Evolutionary conservation across 441 rosid species (phyloP).

Genomic region (Arabidopsis lyrata): DNA sequence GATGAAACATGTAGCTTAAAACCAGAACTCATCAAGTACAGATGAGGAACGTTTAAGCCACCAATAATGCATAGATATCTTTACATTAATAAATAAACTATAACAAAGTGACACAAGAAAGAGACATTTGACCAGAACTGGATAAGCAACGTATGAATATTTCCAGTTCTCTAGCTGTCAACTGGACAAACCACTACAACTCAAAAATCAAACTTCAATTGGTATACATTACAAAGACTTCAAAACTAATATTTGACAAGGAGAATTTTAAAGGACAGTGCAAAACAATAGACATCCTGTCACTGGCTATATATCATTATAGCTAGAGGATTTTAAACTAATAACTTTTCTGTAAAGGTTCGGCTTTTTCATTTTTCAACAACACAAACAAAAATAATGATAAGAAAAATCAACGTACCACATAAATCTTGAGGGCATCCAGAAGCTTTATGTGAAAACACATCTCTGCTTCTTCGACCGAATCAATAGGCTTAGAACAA

Average conservation of each 20-base stretch:
- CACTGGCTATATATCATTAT: conserved; percentile 1
- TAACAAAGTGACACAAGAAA: conserved; percentile 8
- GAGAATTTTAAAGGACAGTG: neutral
- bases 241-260: conserved; percentile 18
- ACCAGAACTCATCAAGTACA: conserved; percentile 14
- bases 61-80: conserved; percentile 9
- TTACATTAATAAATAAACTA: conserved; percentile 9
- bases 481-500: conserved; percentile 46
- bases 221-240: conserved; percentile 20
- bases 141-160: conserved; percentile 1
- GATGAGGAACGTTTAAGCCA: conserved; percentile 11
- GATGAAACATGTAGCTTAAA: conserved; percentile 41
- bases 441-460: conserved; percentile 75
- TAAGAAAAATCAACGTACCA: conserved; percentile 55
- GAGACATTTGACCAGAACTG: conserved; percentile 3
- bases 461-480: conserved; percentile 65
- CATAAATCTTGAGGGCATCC: conserved; percentile 75
- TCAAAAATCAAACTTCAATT: conserved; percentile 12
- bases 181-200: conserved; percentile 30
- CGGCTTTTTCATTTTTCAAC: conserved; percentile 16
- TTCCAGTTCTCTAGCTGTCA: conserved; percentile 16
- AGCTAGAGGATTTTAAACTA: conserved; percentile 1
- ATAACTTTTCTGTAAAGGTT: neutral
- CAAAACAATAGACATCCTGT: conserved; percentile 13
- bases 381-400: conserved; percentile 24